Evolutionary conservation across 1,284 basidiomycete genomes (phyloP).

Genomic region (Cryptococcus sp.): DNA sequence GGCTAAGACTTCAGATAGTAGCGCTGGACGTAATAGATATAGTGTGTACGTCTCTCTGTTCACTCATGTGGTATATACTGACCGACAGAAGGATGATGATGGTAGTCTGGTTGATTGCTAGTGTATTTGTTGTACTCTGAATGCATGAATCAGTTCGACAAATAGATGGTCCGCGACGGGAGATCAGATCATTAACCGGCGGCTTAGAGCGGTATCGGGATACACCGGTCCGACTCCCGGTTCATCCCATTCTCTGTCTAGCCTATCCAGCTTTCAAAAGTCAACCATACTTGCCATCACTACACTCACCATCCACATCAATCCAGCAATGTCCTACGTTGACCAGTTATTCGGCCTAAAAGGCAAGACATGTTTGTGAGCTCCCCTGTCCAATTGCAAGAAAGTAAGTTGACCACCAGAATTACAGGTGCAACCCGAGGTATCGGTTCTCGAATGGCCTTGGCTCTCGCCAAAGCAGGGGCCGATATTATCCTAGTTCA

Average conservation of each 20-base stretch:
- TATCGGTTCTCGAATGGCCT: conserved; percentile 46
- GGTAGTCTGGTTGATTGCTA: too few species aligned
- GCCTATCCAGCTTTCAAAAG: background rate
- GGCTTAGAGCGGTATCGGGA: background rate
- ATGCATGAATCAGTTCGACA: too few species aligned
- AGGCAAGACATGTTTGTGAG: conserved; percentile 52
- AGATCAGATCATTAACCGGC: background rate
- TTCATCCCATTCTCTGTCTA: background rate
- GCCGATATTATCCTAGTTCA: conserved; percentile 76
- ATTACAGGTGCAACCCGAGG: conserved; percentile 47
- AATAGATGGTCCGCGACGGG: background rate
- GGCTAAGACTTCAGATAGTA: too few species aligned
- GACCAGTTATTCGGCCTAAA: conserved; percentile 49
- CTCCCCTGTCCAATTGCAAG: background rate
- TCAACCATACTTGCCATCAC: background rate
- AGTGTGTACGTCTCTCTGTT: too few species aligned
- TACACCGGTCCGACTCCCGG: background rate
- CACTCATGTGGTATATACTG: too few species aligned
- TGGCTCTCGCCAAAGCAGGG: conserved; percentile 57
- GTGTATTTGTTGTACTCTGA: too few species aligned
- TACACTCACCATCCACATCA: background rate
- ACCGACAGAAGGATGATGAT: too few species aligned
- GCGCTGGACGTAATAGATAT: too few species aligned
- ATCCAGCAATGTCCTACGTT: conserved; percentile 32
- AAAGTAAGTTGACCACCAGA: conserved; percentile 14